Percentiles rank a stretch among this genome's conserved stretches.
Conservation (phyloP, 1,139 yeast species). For the Pneumocystis carinii region DNA sequence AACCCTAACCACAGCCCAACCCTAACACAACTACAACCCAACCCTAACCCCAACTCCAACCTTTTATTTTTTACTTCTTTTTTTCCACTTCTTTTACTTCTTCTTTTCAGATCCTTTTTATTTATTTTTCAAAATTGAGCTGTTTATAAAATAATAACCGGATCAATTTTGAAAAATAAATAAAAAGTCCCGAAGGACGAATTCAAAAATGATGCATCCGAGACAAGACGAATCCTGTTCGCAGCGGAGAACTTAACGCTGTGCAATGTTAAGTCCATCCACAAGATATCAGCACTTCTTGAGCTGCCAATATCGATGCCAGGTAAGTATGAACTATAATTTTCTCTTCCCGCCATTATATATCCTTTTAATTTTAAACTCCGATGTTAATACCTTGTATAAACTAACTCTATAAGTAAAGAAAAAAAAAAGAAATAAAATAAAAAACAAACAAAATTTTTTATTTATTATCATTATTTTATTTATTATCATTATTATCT, state of each 20-base stretch:
- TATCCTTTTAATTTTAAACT: not conserved
- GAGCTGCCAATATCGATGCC: conserved; percentile 1
- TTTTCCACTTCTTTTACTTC: too few species aligned
- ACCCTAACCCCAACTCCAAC: too few species aligned
- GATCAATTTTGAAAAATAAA: not conserved
- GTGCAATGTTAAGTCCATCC: not conserved
- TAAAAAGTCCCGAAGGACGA: not conserved
- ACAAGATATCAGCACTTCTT: not conserved
- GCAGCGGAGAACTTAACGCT: not conserved
- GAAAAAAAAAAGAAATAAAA: too few species aligned
- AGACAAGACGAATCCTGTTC: conserved; percentile 1
- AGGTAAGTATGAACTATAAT: not conserved
- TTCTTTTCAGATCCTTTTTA: not conserved
- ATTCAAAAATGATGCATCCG: conserved; percentile 1
- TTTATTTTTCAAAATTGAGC: not conserved
- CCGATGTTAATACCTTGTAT: too few species aligned
- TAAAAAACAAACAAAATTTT: too few species aligned
- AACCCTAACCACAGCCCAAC: too few species aligned
- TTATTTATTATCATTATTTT: too few species aligned
- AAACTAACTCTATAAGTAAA: too few species aligned
- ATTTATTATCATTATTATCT: too few species aligned
- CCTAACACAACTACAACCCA: too few species aligned
- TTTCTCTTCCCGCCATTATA: not conserved
- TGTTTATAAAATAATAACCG: not conserved
- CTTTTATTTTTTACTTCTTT: too few species aligned